Conservation (phyloP, 1,284 basidiomycete genomes). For the Polyporus tsugae region DNA sequence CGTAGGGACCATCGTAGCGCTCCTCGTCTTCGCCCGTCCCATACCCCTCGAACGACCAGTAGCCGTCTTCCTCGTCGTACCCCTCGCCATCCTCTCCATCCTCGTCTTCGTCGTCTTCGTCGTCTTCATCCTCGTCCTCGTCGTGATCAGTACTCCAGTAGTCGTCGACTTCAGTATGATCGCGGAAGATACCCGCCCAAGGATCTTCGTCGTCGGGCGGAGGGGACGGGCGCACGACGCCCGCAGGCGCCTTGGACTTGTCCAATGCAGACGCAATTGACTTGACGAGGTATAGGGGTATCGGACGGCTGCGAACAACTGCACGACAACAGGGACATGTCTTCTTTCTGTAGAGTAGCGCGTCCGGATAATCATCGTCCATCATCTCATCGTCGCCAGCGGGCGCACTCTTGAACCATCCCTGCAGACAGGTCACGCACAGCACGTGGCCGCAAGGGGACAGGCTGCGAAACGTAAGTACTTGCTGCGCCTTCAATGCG, state of each 20-base stretch:
- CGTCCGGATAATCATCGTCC: slow-evolving; percentile 58
- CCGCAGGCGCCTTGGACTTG: slow-evolving; percentile 48
- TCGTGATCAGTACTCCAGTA: slow-evolving; percentile 51
- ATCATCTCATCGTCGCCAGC: slow-evolving; percentile 59
- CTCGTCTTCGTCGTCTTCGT: slow-evolving; percentile 46
- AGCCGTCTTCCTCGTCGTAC: slow-evolving; percentile 44
- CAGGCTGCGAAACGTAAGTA: slow-evolving; percentile 50
- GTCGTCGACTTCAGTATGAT: slow-evolving; percentile 50
- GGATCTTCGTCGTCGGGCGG: slow-evolving; percentile 55
- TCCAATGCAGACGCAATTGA: slow-evolving; percentile 57
- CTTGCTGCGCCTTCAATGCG: not conserved
- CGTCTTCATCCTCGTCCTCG: slow-evolving; percentile 42
- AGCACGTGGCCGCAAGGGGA: slow-evolving; percentile 78
- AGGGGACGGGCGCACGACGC: slow-evolving; percentile 40
- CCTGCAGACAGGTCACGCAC: slow-evolving; percentile 72
- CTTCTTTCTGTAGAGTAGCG: slow-evolving; percentile 65
- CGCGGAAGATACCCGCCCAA: slow-evolving; percentile 71
- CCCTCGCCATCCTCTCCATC: slow-evolving; percentile 42
- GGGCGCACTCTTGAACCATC: slow-evolving; percentile 78
- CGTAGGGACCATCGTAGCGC: slow-evolving; percentile 48
- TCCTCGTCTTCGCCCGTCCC: slow-evolving; percentile 46
- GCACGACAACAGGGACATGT: slow-evolving; percentile 77
- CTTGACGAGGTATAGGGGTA: slow-evolving; percentile 74
- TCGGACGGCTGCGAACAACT: slow-evolving; percentile 61
- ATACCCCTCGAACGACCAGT: slow-evolving; percentile 46